Evolutionary conservation across 2,329 filamentous ascomycete species (phyloP).

Genomic region (Microsporum audouinii): DNA sequence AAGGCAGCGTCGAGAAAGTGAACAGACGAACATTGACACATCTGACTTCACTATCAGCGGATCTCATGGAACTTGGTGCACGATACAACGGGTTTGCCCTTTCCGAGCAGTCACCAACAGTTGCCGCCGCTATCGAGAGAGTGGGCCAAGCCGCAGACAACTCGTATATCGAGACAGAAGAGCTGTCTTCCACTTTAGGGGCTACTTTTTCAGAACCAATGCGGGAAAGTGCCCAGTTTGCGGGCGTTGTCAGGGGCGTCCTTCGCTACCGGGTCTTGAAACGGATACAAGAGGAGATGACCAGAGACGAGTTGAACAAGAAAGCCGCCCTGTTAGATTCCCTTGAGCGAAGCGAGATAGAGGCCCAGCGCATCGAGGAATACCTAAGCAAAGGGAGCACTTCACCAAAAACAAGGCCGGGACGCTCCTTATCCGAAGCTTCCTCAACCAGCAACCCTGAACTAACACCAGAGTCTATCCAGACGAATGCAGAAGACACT

Average conservation of each 20-base stretch:
- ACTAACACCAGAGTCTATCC: constrained; percentile 42
- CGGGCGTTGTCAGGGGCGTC: constrained; percentile 80
- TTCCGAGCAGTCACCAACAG: constrained; percentile 76
- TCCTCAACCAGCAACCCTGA: constrained; percentile 34
- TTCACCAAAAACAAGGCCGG: constrained; percentile 41
- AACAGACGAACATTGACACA: constrained; percentile 83
- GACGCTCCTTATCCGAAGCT: constrained; percentile 54
- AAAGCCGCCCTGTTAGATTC: constrained; percentile 73
- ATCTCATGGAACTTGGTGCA: constrained; percentile 88
- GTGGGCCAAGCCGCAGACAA: constrained; percentile 90
- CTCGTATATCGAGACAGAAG: constrained; percentile 90
- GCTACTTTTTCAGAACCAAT: constrained; percentile 95
- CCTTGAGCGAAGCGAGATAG: constrained; percentile 83
- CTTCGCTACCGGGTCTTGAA: constrained; percentile 84
- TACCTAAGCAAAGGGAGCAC: constrained; percentile 61
- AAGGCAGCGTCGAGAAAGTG: constrained; percentile 92
- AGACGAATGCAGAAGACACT: constrained; percentile 60
- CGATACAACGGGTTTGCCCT: constrained; percentile 94
- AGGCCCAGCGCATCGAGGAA: constrained; percentile 86
- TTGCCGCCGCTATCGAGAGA: constrained; percentile 86
- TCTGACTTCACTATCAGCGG: constrained; percentile 67
- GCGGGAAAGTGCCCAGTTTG: constrained; percentile 95
- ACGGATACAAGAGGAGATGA: constrained; percentile 94
- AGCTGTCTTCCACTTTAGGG: constrained; percentile 75
- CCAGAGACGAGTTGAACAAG: constrained; percentile 79